These are phyloP conservation scores for Termitomyces sp. DNA, from an alignment of 768 basidiomycete genomes.

Conservation along the genomic window DNA sequence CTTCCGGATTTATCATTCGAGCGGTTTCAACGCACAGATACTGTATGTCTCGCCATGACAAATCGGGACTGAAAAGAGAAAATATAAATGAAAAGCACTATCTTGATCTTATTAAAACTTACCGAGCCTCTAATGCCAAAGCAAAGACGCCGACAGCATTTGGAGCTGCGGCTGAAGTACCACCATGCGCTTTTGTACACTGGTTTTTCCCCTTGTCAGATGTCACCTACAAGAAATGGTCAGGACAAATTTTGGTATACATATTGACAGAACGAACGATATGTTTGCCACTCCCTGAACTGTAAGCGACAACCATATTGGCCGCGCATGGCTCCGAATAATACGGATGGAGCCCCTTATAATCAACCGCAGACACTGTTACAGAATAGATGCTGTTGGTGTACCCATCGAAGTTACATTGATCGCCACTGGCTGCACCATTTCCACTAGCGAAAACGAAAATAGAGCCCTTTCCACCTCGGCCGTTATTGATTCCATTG, in stretches of 20 bases:
- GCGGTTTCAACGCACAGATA: constrained; percentile 81
- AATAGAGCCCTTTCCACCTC: constrained; percentile 85
- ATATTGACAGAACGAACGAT: constrained; percentile 60
- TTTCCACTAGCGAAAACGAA: constrained; percentile 99
- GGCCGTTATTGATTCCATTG: constrained; percentile 89
- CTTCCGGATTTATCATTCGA: constrained; percentile 75
- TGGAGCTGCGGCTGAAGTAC: constrained; percentile 97
- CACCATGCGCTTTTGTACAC: constrained; percentile 84
- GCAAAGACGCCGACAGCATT: constrained; percentile 94
- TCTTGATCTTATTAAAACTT: constrained; percentile 12
- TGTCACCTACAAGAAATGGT: constrained; percentile 60
- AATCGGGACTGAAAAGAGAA: constrained; percentile 63
- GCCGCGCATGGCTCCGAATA: constrained; percentile 98
- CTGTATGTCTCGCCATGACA: constrained; percentile 96
- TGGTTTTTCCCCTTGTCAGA: constrained; percentile 86
- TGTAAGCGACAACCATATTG: constrained; percentile 94
- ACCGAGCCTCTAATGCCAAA: constrained; percentile 86
- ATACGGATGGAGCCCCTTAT: constrained; percentile 90
- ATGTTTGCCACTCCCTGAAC: constrained; percentile 89
- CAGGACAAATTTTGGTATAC: constrained; percentile 11
- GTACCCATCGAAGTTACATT: constrained; percentile 99
- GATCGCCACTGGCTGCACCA: constrained; percentile 86
- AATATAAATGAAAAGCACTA: constrained; percentile 3
- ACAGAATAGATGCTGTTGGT: constrained; percentile 97
- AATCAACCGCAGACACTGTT: constrained; percentile 93